Evolutionary conservation across 106 monocot genomes (phyloP).

Genomic region (Gastrodia elata): DNA sequence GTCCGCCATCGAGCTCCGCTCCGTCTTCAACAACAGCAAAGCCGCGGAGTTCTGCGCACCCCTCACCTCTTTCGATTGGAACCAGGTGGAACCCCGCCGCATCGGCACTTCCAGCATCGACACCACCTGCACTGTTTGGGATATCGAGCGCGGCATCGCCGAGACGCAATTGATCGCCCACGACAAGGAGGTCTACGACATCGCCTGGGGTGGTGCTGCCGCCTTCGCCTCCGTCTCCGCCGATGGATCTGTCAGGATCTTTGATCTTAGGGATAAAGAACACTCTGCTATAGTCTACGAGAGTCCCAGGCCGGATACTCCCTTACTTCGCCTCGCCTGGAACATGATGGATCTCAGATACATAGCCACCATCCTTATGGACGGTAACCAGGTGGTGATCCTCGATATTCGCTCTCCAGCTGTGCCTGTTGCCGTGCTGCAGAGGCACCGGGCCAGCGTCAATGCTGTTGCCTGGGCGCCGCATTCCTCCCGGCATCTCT

Average conservation of each 20-base stretch:
- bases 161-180: conserved; percentile 97
- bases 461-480: conserved; percentile 79
- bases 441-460: conserved; percentile 57
- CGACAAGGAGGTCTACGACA: conserved; percentile 96
- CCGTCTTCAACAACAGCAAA: conserved; percentile 38
- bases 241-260: conserved; percentile 80
- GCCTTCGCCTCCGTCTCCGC: conserved; percentile 91
- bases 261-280: conserved; percentile 86
- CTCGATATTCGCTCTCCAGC: conserved; percentile 75
- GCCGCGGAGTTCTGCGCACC: conserved; percentile 61
- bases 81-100: conserved; percentile 40
- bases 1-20: conserved; percentile 29
- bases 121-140: conserved; percentile 95
- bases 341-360: conserved; percentile 61
- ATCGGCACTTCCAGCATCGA: conserved; percentile 77
- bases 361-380: conserved; percentile 84
- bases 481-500: conserved; percentile 30
- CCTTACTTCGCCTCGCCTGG: conserved; percentile 84
- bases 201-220: conserved; percentile 79
- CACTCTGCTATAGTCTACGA: conserved; percentile 91
- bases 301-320: conserved; percentile 73
- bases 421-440: conserved; percentile 71
- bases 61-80: conserved; percentile 79
- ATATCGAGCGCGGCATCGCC: conserved; percentile 48
- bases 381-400: conserved; percentile 57